Evolutionary conservation across 2,329 filamentous ascomycete genomes (phyloP).

Genomic region (Hypoxylon sp.): DNA sequence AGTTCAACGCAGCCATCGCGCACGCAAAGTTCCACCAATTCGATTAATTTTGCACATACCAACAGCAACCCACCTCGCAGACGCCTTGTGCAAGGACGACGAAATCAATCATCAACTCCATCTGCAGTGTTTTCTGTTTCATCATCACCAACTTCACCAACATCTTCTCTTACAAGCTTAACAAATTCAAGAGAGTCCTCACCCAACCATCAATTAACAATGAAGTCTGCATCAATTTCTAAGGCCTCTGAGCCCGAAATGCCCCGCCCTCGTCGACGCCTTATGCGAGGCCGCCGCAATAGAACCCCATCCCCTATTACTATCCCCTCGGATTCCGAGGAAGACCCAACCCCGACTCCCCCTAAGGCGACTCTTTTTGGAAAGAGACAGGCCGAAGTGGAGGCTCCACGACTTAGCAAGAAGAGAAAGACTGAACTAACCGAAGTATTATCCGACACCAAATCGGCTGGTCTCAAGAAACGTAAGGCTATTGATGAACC

Average conservation of each 20-base stretch:
- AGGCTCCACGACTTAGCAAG: slow-evolving; percentile 19
- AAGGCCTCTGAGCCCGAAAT: slow-evolving; percentile 6
- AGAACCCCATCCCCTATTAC: slow-evolving; percentile 42
- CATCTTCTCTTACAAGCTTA: slow-evolving; percentile 53
- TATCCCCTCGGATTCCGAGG: slow-evolving; percentile 42
- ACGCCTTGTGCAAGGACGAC: slow-evolving; percentile 53
- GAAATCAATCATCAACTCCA: slow-evolving; percentile 49
- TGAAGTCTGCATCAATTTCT: slow-evolving; percentile 12
- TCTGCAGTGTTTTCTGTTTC: slow-evolving; percentile 53
- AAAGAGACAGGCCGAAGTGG: slow-evolving; percentile 20
- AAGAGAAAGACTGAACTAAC: slow-evolving; percentile 21
- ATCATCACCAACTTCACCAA: slow-evolving; percentile 52
- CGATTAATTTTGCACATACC: slow-evolving; percentile 33
- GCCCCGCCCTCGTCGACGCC: slow-evolving; percentile 47
- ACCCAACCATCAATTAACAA: slow-evolving; percentile 18
- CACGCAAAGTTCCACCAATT: slow-evolving; percentile 33
- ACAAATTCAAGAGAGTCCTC: slow-evolving; percentile 41
- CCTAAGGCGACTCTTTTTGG: slow-evolving; percentile 3
- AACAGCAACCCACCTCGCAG: slow-evolving; percentile 47
- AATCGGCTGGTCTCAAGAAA: slow-evolving; percentile 33
- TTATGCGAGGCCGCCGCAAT: slow-evolving; percentile 48
- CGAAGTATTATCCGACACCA: slow-evolving; percentile 17
- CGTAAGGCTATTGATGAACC: slow-evolving; percentile 46
- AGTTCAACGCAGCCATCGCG: slow-evolving; percentile 28
- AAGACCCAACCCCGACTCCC: neutral